phyloP scores from a whole-genome alignment of 257 asterid genomes.

The Jacaranda copaia region DNA sequence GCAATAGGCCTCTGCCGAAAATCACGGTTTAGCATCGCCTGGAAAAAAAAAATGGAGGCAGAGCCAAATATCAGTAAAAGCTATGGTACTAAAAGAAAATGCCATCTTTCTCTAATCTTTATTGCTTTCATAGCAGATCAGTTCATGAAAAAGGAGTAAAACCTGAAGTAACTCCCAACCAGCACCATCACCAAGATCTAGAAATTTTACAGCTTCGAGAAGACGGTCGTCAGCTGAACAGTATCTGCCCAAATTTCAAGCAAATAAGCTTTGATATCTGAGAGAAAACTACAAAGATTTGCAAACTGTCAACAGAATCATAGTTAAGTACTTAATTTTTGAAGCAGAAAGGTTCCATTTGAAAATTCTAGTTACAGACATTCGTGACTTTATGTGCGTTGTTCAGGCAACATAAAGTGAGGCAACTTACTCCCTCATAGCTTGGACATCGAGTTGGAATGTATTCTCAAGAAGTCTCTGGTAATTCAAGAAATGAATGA shows the following conservation, averaged over 20 bases:
- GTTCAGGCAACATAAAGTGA: background rate
- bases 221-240: constrained; percentile 84
- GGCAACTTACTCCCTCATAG: constrained; percentile 82
- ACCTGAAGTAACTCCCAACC: constrained; percentile 98
- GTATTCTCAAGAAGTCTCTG: constrained; percentile 96
- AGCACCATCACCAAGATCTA: constrained; percentile 77
- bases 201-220: constrained; percentile 77
- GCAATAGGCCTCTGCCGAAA: constrained; percentile 84
- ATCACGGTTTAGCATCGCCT: constrained; percentile 85
- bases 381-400: too few species aligned
- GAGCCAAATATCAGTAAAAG: constrained; percentile 8
- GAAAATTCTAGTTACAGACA: background rate
- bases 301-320: background rate
- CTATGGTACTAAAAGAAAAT: background rate
- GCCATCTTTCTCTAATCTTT: too few species aligned
- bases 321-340: background rate
- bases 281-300: background rate
- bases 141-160: constrained; percentile 22
- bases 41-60: constrained; percentile 4
- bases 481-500: constrained; percentile 28
- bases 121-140: background rate
- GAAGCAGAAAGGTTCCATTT: background rate
- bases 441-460: constrained; percentile 84
- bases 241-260: constrained; percentile 54
- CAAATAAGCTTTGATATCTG: constrained; percentile 5